Conservation (phyloP, 768 basidiomycete species). For the Gloeophyllum trabeum region DNA sequence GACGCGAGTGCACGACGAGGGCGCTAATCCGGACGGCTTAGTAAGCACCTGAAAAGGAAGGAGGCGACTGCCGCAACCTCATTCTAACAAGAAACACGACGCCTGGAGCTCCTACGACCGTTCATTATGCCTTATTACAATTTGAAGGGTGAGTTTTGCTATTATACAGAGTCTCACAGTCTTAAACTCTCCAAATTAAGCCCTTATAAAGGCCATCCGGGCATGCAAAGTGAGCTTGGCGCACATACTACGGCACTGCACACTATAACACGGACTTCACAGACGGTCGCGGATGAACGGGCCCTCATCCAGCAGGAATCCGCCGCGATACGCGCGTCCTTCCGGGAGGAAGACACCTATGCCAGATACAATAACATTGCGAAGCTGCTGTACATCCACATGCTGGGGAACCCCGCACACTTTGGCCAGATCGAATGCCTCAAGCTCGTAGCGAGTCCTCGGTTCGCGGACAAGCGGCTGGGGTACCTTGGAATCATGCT, state of each 20-base stretch:
- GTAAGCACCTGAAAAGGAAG: no score
- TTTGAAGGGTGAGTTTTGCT: constrained; percentile 54
- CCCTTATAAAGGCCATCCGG: constrained; percentile 96
- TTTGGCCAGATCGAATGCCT: constrained; percentile 98
- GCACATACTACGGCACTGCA: constrained; percentile 9
- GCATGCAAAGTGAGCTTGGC: constrained; percentile 72
- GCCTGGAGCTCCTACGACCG: no score
- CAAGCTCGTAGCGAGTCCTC: constrained; percentile 87
- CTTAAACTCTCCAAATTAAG: constrained; percentile 36
- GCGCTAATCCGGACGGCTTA: no score
- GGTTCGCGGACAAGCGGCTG: constrained; percentile 92
- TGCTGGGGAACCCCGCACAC: constrained; percentile 97
- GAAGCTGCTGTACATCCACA: constrained; percentile 96
- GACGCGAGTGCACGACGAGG: no score
- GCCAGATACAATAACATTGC: constrained; percentile 96
- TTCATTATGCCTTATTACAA: constrained; percentile 88
- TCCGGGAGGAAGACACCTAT: constrained; percentile 94
- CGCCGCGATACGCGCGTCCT: constrained; percentile 91
- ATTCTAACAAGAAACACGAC: no score
- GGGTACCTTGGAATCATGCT: constrained; percentile 99
- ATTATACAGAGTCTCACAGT: constrained; percentile 1
- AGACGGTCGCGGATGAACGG: constrained; percentile 98
- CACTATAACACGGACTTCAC: constrained; percentile 10
- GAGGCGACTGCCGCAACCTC: no score
- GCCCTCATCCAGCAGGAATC: constrained; percentile 95